These are phyloP conservation scores for Mangifera indica DNA, from an alignment of 345 rosid genomes.

Conservation along the genomic window DNA sequence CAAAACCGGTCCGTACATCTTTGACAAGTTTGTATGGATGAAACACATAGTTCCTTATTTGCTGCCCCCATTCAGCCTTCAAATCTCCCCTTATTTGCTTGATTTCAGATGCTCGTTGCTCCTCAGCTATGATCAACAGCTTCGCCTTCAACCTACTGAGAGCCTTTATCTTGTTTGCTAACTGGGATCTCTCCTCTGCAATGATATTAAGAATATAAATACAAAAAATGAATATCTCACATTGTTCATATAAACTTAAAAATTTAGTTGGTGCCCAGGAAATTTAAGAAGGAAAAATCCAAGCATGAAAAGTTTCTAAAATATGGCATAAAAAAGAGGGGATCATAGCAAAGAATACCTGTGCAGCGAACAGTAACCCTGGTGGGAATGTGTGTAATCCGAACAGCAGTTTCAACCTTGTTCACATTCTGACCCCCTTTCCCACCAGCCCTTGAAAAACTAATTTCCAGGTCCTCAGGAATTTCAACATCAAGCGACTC, in stretches of 20 bases:
- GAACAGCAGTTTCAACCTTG: conserved; percentile 92
- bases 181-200: conserved; percentile 94
- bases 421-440: conserved; percentile 98
- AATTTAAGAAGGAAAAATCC: too few relatives aligned
- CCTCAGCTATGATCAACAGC: conserved; percentile 80
- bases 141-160: conserved; percentile 80
- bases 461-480: conserved; percentile 86
- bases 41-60: conserved; percentile 86
- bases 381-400: conserved; percentile 85
- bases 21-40: conserved; percentile 97
- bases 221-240: too few relatives aligned
- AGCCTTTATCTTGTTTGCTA: conserved; percentile 84
- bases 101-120: conserved; percentile 86
- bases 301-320: too few relatives aligned
- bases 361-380: conserved; percentile 88
- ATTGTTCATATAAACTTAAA: too few relatives aligned
- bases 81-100: conserved; percentile 95
- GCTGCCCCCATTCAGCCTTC: conserved; percentile 99
- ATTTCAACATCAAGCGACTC: conserved; percentile 64
- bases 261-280: too few relatives aligned
- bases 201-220: too few relatives aligned
- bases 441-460: conserved; percentile 91
- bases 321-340: not conserved
- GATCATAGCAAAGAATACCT: conserved; percentile 35
- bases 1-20: conserved; percentile 73